phyloP scores from a whole-genome alignment of 768 basidiomycete species.

The Boletus rubescentipes region DNA sequence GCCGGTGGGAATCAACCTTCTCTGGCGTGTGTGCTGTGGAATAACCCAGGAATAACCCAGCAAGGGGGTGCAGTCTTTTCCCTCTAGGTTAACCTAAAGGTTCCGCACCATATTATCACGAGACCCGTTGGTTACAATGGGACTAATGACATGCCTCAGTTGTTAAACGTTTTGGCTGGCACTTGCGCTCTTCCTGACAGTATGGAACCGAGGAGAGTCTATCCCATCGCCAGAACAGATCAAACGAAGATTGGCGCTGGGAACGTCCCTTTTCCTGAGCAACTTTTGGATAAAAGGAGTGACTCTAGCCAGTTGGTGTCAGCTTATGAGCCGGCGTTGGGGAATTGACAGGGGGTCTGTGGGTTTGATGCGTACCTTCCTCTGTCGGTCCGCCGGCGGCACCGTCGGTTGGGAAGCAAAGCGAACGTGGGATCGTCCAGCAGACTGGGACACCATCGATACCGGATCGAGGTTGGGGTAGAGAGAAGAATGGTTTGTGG shows the following conservation, averaged over 20 bases:
- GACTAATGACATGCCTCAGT: slow-evolving; percentile 8
- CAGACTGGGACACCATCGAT: slow-evolving; percentile 22
- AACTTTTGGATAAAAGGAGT: slow-evolving; percentile 39
- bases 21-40: not conserved
- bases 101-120: not conserved
- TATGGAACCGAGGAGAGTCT: slow-evolving; percentile 27
- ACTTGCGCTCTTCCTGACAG: not conserved
- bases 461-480: slow-evolving; percentile 12
- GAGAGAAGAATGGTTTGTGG: not conserved
- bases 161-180: not conserved
- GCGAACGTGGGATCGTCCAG: slow-evolving; percentile 27
- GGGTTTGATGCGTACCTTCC: slow-evolving; percentile 26
- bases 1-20: not conserved
- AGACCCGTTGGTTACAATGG: not conserved
- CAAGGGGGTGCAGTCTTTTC: not conserved
- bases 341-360: not conserved
- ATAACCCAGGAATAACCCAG: not conserved
- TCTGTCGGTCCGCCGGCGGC: slow-evolving; percentile 34
- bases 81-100: not conserved
- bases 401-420: slow-evolving; percentile 33
- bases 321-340: not conserved
- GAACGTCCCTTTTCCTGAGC: slow-evolving; percentile 38
- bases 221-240: slow-evolving; percentile 38
- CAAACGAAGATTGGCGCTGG: slow-evolving; percentile 34
- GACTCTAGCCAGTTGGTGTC: slow-evolving; percentile 13